A percentile compares a stretch with the other conserved stretches of the same genome.
These are phyloP conservation scores for Coffea canephora DNA, from an alignment of 257 asterid genomes.

Conservation along the genomic window DNA sequence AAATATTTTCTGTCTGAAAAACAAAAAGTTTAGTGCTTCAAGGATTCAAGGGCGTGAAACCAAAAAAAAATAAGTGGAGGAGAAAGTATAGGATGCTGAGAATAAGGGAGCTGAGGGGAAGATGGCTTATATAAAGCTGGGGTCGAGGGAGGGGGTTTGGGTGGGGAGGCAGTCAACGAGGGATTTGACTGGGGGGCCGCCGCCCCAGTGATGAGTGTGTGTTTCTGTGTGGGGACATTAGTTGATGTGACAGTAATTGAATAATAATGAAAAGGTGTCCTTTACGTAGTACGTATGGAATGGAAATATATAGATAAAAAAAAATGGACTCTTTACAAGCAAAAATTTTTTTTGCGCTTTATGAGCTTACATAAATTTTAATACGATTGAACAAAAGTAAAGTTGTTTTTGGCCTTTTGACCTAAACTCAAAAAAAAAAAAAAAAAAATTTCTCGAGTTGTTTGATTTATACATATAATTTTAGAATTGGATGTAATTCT, in stretches of 20 bases:
- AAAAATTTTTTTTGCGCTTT: too few relatives aligned
- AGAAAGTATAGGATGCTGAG: constrained; percentile 10
- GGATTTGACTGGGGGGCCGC: constrained; percentile 79
- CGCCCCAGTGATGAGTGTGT: constrained; percentile 56
- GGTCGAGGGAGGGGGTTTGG: not conserved
- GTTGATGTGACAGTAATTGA: constrained; percentile 40
- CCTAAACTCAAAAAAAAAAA: too few relatives aligned
- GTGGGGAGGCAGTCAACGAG: constrained; percentile 53
- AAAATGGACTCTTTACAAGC: too few relatives aligned
- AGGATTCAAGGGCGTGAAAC: too few relatives aligned
- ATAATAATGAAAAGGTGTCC: not conserved
- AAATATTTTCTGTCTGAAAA: not conserved
- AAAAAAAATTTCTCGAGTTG: too few relatives aligned
- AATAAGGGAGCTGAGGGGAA: not conserved
- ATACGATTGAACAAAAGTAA: too few relatives aligned
- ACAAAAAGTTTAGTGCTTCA: not conserved
- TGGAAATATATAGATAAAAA: too few relatives aligned
- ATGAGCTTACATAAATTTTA: too few relatives aligned
- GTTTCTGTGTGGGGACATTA: constrained; percentile 7
- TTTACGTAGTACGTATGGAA: too few relatives aligned
- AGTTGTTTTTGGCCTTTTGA: too few relatives aligned
- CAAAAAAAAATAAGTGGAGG: not conserved
- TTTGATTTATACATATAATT: too few relatives aligned
- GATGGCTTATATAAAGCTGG: not conserved
- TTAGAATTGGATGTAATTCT: too few relatives aligned